These are phyloP conservation scores for Phylloporus gajari DNA, from an alignment of 1,284 basidiomycete species.

Conservation along the genomic window DNA sequence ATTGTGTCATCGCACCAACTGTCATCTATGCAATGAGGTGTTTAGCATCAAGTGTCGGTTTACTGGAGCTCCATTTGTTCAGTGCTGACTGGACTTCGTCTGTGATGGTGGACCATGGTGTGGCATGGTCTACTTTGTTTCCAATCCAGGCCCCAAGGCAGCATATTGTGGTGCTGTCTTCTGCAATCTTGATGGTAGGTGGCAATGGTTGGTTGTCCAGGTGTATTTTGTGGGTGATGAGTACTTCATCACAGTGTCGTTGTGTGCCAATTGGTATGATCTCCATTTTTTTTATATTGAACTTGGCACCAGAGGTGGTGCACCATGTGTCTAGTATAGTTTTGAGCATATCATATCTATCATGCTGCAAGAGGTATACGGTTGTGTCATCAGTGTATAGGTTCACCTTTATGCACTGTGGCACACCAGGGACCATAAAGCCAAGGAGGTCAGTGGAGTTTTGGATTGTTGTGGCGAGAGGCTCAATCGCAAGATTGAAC, in stretches of 20 bases:
- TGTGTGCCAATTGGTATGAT: constrained; percentile 23
- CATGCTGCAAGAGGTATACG: constrained; percentile 14
- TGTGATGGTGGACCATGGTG: constrained; percentile 10
- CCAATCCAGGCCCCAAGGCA: constrained; percentile 26
- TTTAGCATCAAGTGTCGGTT: background rate
- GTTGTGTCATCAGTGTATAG: constrained; percentile 31
- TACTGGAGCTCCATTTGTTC: background rate
- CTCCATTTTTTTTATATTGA: constrained; percentile 30
- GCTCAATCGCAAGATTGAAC: constrained; percentile 43
- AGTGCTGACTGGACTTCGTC: background rate
- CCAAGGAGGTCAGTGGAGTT: background rate
- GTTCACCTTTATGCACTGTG: background rate
- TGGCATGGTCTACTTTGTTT: background rate
- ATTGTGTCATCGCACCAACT: constrained; percentile 23
- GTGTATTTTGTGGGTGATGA: constrained; percentile 3
- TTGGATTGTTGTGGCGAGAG: constrained; percentile 17
- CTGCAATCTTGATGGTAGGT: constrained; percentile 1
- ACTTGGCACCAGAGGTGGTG: constrained; percentile 16
- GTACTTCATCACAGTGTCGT: background rate
- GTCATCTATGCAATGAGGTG: constrained; percentile 20
- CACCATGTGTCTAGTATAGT: constrained; percentile 7
- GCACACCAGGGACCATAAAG: background rate
- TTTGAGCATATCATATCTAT: constrained; percentile 20
- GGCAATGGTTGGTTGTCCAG: background rate
- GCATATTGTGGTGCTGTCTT: background rate